Evolutionary conservation across 148 eudicot genomes (phyloP), one percentile per base, ranked within the genome.

Genomic region (Vaccinium vitisidaea): DNA sequence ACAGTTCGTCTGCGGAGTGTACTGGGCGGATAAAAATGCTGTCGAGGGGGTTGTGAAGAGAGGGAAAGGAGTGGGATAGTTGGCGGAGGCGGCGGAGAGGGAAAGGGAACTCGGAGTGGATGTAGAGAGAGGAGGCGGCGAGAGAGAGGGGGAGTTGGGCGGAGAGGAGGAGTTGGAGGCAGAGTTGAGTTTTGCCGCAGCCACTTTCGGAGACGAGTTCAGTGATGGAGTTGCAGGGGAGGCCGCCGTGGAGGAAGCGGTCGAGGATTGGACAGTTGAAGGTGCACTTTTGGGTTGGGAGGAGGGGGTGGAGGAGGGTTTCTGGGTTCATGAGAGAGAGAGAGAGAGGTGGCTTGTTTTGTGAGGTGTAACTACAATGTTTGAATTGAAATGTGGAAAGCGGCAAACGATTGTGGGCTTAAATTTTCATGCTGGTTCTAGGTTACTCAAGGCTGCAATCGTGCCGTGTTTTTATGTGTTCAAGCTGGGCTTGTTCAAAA

Each of bases 131-230:
- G 69, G 94, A 85, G 18, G 92, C 82, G 30, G 91, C 69, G 71
- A 53, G 89, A 19, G 92, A 87, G 43, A 63, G 27, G 80, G 98
- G 95, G 84, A 89, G 93, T 80, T 95, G 98, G 63, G 97, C 93
- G 84, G 95, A 83, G 88, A 95, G 90, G 85, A 93, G 94, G 88
- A 96, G 98, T 74, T 96, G 98, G 55, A 96, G 97, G 61, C 90
- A 92, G 85, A 96, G 79, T 73, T 96, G 98, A 91, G 98, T 96
- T 53, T 96, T 96, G 32, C 98, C 98, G 49, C 83, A 88, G 65
- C 95, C 93, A 88, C 98, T 94, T 84, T 96, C 98, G 75, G 94
- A 89, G 27, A 92, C 94, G 83, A 96, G 75, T 82, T 96, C 98
- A 23, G 98, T 96, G 80, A 96, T 83, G 55, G 95, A 87, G 65